Conservation (phyloP, 2,329 filamentous ascomycete genomes). For the Sphaerulina vaccinii region DNA sequence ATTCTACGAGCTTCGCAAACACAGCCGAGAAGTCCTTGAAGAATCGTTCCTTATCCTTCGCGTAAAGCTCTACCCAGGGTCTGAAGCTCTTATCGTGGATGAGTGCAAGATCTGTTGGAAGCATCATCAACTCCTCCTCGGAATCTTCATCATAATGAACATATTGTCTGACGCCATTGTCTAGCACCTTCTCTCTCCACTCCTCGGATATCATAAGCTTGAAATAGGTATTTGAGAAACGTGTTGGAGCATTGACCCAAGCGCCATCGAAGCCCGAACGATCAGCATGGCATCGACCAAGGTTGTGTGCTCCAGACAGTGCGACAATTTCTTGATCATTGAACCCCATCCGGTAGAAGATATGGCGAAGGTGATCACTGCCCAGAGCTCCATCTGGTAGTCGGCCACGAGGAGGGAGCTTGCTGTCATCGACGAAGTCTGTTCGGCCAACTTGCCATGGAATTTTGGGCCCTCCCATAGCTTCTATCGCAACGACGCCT, state of each 20-base stretch:
- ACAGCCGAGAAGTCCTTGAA: constrained; percentile 60
- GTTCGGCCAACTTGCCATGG: constrained; percentile 59
- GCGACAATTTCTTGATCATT: constrained; percentile 61
- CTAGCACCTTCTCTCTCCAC: constrained; percentile 56
- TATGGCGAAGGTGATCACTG: constrained; percentile 54
- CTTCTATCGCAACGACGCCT: constrained; percentile 57
- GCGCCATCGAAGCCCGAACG: constrained; percentile 58
- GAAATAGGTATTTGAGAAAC: constrained; percentile 60
- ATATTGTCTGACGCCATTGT: constrained; percentile 57
- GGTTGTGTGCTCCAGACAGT: constrained; percentile 56
- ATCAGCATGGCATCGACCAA: constrained; percentile 57
- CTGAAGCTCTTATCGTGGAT: constrained; percentile 54
- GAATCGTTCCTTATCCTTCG: constrained; percentile 61
- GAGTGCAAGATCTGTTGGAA: constrained; percentile 63
- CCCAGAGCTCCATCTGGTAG: constrained; percentile 57
- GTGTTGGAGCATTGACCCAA: constrained; percentile 53
- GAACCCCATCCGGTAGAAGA: constrained; percentile 62
- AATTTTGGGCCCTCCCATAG: constrained; percentile 60
- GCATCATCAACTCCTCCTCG: constrained; percentile 63
- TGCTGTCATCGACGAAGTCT: constrained; percentile 61
- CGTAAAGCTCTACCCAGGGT: constrained; percentile 59
- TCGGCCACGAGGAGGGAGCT: constrained; percentile 58
- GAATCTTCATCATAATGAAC: constrained; percentile 59
- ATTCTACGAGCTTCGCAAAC: constrained; percentile 61
- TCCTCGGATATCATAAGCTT: constrained; percentile 52